These are phyloP conservation scores for Mycena rosella DNA, from an alignment of 768 basidiomycete species.

Conservation along the genomic window DNA sequence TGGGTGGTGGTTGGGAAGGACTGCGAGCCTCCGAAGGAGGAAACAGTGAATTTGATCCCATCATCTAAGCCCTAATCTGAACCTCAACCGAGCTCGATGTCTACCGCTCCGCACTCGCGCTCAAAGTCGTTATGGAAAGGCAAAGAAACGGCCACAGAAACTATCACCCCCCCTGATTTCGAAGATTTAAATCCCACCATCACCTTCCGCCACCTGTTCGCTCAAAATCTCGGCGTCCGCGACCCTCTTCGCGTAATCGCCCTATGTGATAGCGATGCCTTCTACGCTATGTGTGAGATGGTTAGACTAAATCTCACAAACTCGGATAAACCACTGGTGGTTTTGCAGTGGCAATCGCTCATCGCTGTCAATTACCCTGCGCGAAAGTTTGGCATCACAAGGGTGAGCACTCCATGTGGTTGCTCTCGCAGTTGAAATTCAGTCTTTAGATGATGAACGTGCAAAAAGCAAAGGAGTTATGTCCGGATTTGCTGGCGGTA, in stretches of 20 bases:
- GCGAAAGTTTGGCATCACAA: conserved; percentile 91
- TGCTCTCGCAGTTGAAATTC: not conserved
- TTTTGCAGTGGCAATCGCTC: conserved; percentile 88
- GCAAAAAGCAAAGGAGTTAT: conserved; percentile 86
- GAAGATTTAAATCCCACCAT: conserved; percentile 75
- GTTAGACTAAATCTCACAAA: conserved; percentile 81
- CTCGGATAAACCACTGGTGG: conserved; percentile 77
- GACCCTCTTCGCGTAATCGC: conserved; percentile 89
- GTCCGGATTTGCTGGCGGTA: conserved; percentile 86
- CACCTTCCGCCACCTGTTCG: conserved; percentile 84
- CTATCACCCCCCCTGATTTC: conserved; percentile 51
- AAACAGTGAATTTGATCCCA: no score
- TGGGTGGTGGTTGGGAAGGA: no score
- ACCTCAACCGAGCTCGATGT: no score
- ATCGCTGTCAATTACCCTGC: conserved; percentile 99
- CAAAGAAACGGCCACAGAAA: conserved; percentile 60
- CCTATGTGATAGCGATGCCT: conserved; percentile 92
- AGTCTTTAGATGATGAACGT: conserved; percentile 75
- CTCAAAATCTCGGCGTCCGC: conserved; percentile 73
- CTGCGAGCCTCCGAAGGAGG: no score
- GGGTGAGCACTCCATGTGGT: conserved; percentile 46
- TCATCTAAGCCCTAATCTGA: no score
- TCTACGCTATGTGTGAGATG: conserved; percentile 90
- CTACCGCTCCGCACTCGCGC: conserved; percentile 4
- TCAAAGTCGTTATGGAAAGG: conserved; percentile 62